Evolutionary conservation across 768 basidiomycete genomes (phyloP).

Genomic region (Boletellus sp.): DNA sequence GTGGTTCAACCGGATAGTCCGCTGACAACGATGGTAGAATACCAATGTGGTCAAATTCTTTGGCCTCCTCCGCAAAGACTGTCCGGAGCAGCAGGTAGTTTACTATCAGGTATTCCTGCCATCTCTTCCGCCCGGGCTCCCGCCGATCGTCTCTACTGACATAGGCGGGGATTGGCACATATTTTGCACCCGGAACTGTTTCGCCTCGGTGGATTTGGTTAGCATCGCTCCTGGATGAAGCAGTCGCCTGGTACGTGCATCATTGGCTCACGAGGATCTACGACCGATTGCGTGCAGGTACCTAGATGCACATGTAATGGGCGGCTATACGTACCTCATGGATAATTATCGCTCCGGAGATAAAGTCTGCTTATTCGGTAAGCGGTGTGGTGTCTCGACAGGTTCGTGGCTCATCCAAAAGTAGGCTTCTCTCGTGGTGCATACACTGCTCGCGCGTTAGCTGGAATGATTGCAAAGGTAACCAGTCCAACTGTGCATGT

Average conservation of each 20-base stretch:
- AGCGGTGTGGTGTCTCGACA: slow-evolving; percentile 2
- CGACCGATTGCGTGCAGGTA: slow-evolving; percentile 43
- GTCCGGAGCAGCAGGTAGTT: slow-evolving; percentile 48
- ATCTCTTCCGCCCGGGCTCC: not conserved
- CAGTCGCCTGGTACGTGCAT: slow-evolving; percentile 61
- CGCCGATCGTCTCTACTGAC: not conserved
- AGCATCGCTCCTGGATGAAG: slow-evolving; percentile 62
- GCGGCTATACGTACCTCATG: slow-evolving; percentile 78
- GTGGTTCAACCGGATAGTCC: not conserved
- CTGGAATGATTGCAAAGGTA: slow-evolving; percentile 71
- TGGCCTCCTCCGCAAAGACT: slow-evolving; percentile 58
- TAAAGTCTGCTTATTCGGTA: slow-evolving; percentile 71
- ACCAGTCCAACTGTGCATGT: not conserved
- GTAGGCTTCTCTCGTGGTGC: slow-evolving; percentile 74
- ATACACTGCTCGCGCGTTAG: slow-evolving; percentile 67
- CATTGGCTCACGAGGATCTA: not conserved
- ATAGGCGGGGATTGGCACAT: slow-evolving; percentile 47
- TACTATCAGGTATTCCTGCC: slow-evolving; percentile 62
- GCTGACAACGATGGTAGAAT: slow-evolving; percentile 35
- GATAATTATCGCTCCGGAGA: slow-evolving; percentile 71
- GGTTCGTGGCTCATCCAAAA: slow-evolving; percentile 12
- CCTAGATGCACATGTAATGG: slow-evolving; percentile 66
- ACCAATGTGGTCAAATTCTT: slow-evolving; percentile 73
- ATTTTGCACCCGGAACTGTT: slow-evolving; percentile 63
- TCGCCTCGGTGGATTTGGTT: slow-evolving; percentile 54